Percentiles rank a stretch among this genome's conserved stretches.
phyloP scores from a whole-genome alignment of 1,284 basidiomycete species.

The Papiliotrema nemorosa region DNA sequence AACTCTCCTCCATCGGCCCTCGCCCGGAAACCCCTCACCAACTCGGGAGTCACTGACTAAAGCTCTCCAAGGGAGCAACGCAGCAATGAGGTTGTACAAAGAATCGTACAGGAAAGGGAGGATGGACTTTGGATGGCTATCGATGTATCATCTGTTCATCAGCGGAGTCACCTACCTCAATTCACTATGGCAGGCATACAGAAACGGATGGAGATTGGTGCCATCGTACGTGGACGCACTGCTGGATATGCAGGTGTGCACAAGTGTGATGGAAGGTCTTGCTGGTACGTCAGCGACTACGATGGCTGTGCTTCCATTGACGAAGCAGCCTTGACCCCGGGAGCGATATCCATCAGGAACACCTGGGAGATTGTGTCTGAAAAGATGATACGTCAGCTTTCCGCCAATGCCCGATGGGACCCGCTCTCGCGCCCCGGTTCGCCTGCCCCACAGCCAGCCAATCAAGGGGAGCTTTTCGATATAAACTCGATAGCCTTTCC shows the following conservation, averaged over 20 bases:
- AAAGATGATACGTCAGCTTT: conserved; percentile 5
- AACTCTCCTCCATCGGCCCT: conserved; percentile 12
- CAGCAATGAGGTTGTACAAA: conserved; percentile 8
- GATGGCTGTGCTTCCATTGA: not conserved
- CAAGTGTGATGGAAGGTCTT: conserved; percentile 12
- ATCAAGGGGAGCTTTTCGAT: not conserved
- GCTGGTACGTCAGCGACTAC: conserved; percentile 12
- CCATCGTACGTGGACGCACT: conserved; percentile 14
- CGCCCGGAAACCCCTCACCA: conserved; percentile 10
- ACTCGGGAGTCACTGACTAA: not conserved
- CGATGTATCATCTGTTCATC: conserved; percentile 15
- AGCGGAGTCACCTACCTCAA: conserved; percentile 20
- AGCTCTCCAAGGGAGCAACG: conserved; percentile 3
- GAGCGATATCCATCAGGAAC: conserved; percentile 1
- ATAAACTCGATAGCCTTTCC: not conserved
- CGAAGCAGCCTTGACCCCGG: too few relatives aligned
- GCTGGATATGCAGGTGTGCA: conserved; percentile 16
- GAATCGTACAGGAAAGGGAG: conserved; percentile 8
- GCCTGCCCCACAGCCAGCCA: not conserved
- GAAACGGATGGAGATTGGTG: conserved; percentile 11
- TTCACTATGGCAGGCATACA: conserved; percentile 8
- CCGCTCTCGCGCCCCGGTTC: not conserved
- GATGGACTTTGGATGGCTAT: conserved; percentile 14
- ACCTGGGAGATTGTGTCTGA: conserved; percentile 7
- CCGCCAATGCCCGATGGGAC: conserved; percentile 1